Base-by-base conservation (phyloP, 1,139 yeast species). In the Candida sanyaensis region DNA sequence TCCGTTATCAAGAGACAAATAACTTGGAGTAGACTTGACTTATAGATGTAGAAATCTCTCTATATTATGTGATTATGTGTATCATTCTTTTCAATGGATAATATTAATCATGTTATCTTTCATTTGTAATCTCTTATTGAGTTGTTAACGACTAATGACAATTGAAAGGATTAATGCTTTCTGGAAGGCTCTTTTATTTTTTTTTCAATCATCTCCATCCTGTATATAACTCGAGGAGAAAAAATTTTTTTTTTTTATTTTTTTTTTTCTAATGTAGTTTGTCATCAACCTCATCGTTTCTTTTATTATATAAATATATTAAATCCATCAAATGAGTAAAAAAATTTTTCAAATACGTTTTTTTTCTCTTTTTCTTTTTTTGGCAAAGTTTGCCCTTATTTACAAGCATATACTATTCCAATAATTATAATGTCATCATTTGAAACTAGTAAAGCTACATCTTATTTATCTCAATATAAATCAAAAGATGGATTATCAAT, bases 401-500 rank as follows among this genome's bases (percentile, higher is more conserved):
- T 41, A 49, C 48, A 30, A 32, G 46, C 41, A 45, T 43, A 47
- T 28, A 44, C 38, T 41, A 44, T 40, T 34, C 23, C 17, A 29
- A 23, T 23, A 37, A n/a, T 44, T 41, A 58, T 49, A 55, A 73
- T 72, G 76, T 66, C 69, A 76, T 66, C 69, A 53, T 70, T 73
- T 55, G 88, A 87, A 66, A 68, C 79, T 59, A 57, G 88, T 46
- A 78, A 80, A 58, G 97, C 97, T 57, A 63, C 86, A 53, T 81
- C 84, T 52, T 76, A 77, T 66, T 80, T 93, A 58, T 73, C 80
- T 55, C 71, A 80, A 56, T 92, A 89, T 77, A 59, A 80, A 54
- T 69, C 75, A 60, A 84, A 80, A 66, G 99, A 93, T 70, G 99
- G 99, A 55, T 81, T 93, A 59, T 86, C 89, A 56, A 87, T 88